These are phyloP conservation scores for Rhodocollybia butyracea DNA, from an alignment of 768 basidiomycete genomes.

Conservation along the genomic window DNA sequence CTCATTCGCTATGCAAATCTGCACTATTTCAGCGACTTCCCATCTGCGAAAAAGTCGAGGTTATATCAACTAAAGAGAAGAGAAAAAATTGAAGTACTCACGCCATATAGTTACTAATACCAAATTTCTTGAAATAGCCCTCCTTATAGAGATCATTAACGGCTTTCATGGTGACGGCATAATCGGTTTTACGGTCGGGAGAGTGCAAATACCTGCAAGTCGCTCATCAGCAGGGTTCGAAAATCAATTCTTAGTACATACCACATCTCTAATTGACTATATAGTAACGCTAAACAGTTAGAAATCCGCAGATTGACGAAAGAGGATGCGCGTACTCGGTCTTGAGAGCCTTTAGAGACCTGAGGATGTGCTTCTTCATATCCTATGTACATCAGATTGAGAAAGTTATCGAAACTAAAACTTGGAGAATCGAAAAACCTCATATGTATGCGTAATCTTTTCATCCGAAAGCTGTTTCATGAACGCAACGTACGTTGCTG, in stretches of 20 bases:
- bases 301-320: slow-evolving; percentile 16
- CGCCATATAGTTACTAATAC: slow-evolving; percentile 61
- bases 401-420: not conserved
- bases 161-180: slow-evolving; percentile 51
- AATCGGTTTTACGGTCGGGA: slow-evolving; percentile 36
- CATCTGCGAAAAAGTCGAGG: slow-evolving; percentile 29
- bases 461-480: not conserved
- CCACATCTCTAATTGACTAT: slow-evolving; percentile 45
- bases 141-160: slow-evolving; percentile 54
- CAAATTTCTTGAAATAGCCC: slow-evolving; percentile 58
- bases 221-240: no score
- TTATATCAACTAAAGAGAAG: not conserved
- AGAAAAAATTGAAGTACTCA: slow-evolving; percentile 12
- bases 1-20: slow-evolving; percentile 51
- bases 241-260: slow-evolving; percentile 66
- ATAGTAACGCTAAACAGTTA: slow-evolving; percentile 17
- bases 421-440: not conserved
- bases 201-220: not conserved
- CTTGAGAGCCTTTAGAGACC: slow-evolving; percentile 42
- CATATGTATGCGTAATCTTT: not conserved
- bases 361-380: slow-evolving; percentile 4
- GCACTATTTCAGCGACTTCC: slow-evolving; percentile 61
- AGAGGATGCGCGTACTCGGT: slow-evolving; percentile 33
- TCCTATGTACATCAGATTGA: not conserved
- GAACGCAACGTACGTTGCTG: not conserved